These are phyloP conservation scores for Alternaria conjuncta DNA, from an alignment of 2,329 filamentous ascomycete genomes.

Conservation along the genomic window DNA sequence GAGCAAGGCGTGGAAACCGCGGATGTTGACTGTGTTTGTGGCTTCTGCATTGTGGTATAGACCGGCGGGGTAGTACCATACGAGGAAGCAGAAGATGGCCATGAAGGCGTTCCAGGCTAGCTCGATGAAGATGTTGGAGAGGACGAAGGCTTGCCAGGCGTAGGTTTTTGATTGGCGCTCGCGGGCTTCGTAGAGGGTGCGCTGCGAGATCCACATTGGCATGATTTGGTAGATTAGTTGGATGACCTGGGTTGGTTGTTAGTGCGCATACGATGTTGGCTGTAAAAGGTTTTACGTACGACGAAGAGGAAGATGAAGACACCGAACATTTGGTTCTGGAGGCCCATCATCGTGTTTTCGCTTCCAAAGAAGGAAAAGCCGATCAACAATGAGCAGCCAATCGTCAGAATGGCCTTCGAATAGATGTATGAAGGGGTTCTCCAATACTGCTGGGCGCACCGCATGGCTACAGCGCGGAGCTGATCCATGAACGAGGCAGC, in stretches of 20 bases:
- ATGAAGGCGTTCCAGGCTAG: conserved; percentile 62
- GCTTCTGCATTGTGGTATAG: conserved; percentile 71
- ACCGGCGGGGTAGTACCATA: conserved; percentile 69
- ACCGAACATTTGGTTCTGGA: conserved; percentile 56
- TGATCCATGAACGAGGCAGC: conserved; percentile 49
- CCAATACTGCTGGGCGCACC: conserved; percentile 57
- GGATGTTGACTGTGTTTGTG: conserved; percentile 63
- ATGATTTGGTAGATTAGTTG: conserved; percentile 55
- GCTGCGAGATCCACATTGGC: conserved; percentile 63
- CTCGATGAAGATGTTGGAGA: conserved; percentile 73
- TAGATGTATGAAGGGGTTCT: conserved; percentile 54
- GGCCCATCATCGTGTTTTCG: conserved; percentile 47
- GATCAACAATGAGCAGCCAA: conserved; percentile 41
- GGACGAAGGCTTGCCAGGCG: conserved; percentile 75
- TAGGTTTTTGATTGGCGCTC: conserved; percentile 71
- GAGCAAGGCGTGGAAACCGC: conserved; percentile 71
- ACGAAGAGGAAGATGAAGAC: conserved; percentile 59
- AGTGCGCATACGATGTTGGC: not conserved
- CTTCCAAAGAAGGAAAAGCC: conserved; percentile 53
- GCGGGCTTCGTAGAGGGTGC: conserved; percentile 64
- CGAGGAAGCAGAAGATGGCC: conserved; percentile 58
- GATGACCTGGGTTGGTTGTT: conserved; percentile 34
- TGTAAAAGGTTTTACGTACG: conserved; percentile 16
- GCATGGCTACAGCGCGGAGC: conserved; percentile 46
- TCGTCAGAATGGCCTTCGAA: conserved; percentile 38